These are phyloP conservation scores for Mariannaea sp. DNA, from an alignment of 2,329 filamentous ascomycete genomes.

Conservation along the genomic window DNA sequence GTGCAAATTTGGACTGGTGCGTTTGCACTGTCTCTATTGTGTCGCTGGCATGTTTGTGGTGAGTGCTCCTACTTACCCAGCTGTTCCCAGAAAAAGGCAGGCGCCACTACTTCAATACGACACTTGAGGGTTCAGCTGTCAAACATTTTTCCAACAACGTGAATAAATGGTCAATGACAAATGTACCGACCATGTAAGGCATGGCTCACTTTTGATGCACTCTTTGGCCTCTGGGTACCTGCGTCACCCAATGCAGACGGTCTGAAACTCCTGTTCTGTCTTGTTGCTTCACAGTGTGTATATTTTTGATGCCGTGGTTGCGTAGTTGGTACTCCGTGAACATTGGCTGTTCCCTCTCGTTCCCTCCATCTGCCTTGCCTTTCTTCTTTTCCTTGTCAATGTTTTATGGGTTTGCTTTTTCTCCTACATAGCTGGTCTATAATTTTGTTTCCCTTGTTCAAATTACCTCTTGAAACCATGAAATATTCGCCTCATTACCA, in stretches of 20 bases:
- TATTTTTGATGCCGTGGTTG: conserved; percentile 10
- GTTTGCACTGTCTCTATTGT: no score
- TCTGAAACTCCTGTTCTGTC: not conserved
- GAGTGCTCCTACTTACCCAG: no score
- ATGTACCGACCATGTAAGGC: not conserved
- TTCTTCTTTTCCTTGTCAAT: not conserved
- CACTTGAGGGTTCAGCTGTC: conserved; percentile 1
- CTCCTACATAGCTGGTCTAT: not conserved
- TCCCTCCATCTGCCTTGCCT: no score
- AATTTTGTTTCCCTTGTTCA: not conserved
- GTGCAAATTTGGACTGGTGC: no score
- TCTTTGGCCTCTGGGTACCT: conserved; percentile 16
- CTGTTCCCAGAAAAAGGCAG: no score
- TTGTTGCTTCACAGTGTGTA: not conserved
- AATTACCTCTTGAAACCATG: not conserved
- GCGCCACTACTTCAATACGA: no score
- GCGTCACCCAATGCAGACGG: conserved; percentile 13
- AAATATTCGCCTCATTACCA: no score
- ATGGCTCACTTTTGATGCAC: conserved; percentile 1
- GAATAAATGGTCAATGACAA: not conserved
- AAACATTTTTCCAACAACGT: conserved; percentile 14
- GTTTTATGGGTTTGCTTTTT: not conserved
- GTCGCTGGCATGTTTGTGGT: no score
- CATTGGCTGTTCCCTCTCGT: no score
- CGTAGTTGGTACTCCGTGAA: no score